Evolutionary conservation across 768 basidiomycete genomes (phyloP).

Genomic region (Pisolithus albus): DNA sequence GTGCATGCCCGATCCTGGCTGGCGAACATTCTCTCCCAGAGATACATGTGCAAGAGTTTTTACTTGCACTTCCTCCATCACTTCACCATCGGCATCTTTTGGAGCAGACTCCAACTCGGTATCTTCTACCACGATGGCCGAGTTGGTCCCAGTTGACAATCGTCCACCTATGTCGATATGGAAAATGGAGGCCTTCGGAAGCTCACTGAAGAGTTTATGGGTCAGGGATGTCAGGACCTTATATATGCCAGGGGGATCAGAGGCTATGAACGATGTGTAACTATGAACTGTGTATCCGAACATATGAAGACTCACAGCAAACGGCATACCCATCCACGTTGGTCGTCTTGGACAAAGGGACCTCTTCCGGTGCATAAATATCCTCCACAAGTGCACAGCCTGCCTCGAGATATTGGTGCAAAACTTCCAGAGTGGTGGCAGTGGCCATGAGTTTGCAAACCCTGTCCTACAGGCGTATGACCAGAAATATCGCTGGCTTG

Average conservation of each 20-base stretch:
- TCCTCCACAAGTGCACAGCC: slow-evolving; percentile 74
- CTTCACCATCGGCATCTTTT: slow-evolving; percentile 30
- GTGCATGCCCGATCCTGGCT: slow-evolving; percentile 66
- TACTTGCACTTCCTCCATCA: slow-evolving; percentile 66
- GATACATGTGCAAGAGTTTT: slow-evolving; percentile 58
- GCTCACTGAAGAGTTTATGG: slow-evolving; percentile 19
- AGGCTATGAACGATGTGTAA: slow-evolving; percentile 35
- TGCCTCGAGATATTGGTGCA: no score
- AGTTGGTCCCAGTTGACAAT: slow-evolving; percentile 64
- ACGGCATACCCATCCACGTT: slow-evolving; percentile 89
- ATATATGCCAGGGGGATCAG: slow-evolving; percentile 59
- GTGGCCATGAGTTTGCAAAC: slow-evolving; percentile 22
- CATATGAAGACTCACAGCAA: slow-evolving; percentile 39
- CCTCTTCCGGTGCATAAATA: slow-evolving; percentile 55
- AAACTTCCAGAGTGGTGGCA: no score
- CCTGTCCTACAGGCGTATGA: slow-evolving; percentile 13
- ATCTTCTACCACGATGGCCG: slow-evolving; percentile 92
- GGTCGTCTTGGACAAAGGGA: slow-evolving; percentile 62
- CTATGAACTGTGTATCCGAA: background rate
- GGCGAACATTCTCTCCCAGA: slow-evolving; percentile 64
- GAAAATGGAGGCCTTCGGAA: slow-evolving; percentile 41
- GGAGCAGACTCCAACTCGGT: slow-evolving; percentile 62
- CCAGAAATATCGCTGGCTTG: slow-evolving; percentile 44
- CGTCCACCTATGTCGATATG: slow-evolving; percentile 86
- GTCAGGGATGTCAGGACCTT: slow-evolving; percentile 55